Evolutionary conservation across 495 filamentous ascomycete species (phyloP).

Genomic region (Xylaria cubensis): DNA sequence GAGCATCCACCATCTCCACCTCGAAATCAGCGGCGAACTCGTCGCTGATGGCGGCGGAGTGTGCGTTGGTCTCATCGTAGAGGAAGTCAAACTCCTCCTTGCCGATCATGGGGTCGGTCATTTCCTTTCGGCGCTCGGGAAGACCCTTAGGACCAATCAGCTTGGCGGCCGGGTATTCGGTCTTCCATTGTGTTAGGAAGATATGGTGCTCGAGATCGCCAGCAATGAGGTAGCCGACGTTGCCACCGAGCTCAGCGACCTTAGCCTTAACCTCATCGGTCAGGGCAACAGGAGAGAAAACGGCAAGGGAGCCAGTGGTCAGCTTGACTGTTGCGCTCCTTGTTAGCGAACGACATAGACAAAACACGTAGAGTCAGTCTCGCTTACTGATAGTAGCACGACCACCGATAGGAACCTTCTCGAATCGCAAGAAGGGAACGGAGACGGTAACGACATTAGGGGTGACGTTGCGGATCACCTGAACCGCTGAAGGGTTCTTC

Average conservation of each 20-base stretch:
- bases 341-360: conserved; percentile 20
- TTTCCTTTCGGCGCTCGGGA: conserved; percentile 77
- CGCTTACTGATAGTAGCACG: conserved; percentile 79
- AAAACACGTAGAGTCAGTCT: neutral
- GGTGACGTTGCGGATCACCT: conserved; percentile 85
- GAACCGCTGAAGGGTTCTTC: conserved; percentile 73
- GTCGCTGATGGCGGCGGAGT: conserved; percentile 60
- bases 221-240: conserved; percentile 84
- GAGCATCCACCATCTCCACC: conserved; percentile 79
- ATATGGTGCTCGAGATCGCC: conserved; percentile 94
- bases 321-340: conserved; percentile 67
- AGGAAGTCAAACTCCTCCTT: conserved; percentile 72
- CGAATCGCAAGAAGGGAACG: conserved; percentile 84
- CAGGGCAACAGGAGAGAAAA: conserved; percentile 89
- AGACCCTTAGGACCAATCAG: conserved; percentile 87
- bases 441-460: conserved; percentile 83
- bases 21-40: conserved; percentile 91
- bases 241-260: conserved; percentile 68
- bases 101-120: conserved; percentile 64
- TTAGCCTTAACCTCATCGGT: conserved; percentile 77
- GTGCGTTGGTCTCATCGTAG: conserved; percentile 49
- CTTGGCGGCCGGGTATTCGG: conserved; percentile 75
- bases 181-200: conserved; percentile 81
- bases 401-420: conserved; percentile 80
- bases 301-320: conserved; percentile 74